A percentile compares a stretch with the other conserved stretches of the same genome.
Evolutionary conservation across 2,329 filamentous ascomycete genomes (phyloP).

Genomic region (Xylaria sp.): DNA sequence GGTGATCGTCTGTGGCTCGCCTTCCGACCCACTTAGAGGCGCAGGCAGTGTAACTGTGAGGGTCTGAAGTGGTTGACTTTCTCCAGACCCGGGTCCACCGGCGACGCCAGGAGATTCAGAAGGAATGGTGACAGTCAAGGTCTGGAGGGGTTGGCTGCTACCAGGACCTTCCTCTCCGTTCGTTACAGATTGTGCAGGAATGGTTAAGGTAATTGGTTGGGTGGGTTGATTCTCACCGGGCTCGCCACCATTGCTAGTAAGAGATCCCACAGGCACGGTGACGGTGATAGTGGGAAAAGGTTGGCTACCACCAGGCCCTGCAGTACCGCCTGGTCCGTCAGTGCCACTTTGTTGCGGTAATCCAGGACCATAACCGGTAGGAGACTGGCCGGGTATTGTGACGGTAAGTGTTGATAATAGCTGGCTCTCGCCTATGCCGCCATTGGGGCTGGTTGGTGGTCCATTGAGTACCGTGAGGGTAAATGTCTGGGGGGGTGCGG

Average conservation of each 20-base stretch:
- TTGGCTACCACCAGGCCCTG: conserved; percentile 15
- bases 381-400: conserved; percentile 19
- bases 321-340: conserved; percentile 6
- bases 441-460: conserved; percentile 4
- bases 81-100: conserved; percentile 17
- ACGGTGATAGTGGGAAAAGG: conserved; percentile 25
- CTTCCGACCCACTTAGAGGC: conserved; percentile 7
- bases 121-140: conserved; percentile 24
- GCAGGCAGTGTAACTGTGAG: conserved; percentile 25
- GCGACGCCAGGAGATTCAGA: not conserved
- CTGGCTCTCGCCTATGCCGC: conserved; percentile 3
- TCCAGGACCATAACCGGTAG: conserved; percentile 10
- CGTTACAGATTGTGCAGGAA: conserved; percentile 13
- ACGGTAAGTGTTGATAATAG: conserved; percentile 18
- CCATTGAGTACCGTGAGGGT: conserved; percentile 17
- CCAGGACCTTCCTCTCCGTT: conserved; percentile 6
- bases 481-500: conserved; percentile 6
- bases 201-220: conserved; percentile 26
- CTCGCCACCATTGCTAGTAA: conserved; percentile 14
- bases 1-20: conserved; percentile 25
- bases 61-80: conserved; percentile 23
- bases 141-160: conserved; percentile 20
- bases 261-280: conserved; percentile 18
- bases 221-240: conserved; percentile 17
- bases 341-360: conserved; percentile 11